Evolutionary conservation across 768 basidiomycete species (phyloP), one percentile per base, ranked within the genome.

Genomic region (Leccinum aurantiacum): DNA sequence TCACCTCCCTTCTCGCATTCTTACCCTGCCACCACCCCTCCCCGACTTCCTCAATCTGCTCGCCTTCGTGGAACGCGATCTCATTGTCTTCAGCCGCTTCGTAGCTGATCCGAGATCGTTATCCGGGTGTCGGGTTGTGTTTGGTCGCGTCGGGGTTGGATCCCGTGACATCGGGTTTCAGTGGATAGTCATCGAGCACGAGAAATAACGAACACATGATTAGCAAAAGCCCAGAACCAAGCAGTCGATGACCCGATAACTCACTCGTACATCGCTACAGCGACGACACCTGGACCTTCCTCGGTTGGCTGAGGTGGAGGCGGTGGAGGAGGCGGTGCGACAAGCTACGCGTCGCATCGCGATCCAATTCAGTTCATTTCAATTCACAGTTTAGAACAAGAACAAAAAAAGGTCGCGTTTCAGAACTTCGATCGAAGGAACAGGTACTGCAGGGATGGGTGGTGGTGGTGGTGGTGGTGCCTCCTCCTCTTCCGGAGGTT

Each of bases 81-180:
- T 98, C 95, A 68, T 98, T 97, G 65, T 94, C 93, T 70, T 97
- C 95, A 0, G 85, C 85, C 0, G 94, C 92, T 11, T 93, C 91
- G 67, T 95, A 96, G 63, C 91, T 95, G 53, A 19, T 29, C n/a
- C 25, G 35, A n/a, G 19, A 14, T 11, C 3, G 22, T 31, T 77
- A 31, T 31, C 31, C 31, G 33, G 33, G 33, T 27, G 25, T 27
- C 25, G 25, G 25, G 25, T 27, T 27, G 27, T 27, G 27, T 27
- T 27, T 27, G 27, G 27, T 27, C 27, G 27, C 27, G 27, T 27
- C 27, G 27, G 27, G 27, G 27, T 27, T 27, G 27, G 27, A 27
- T 27, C 1, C 27, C 1, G 7, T 27, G 27, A 27, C 27, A 27
- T 27, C 27, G 27, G 27, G 27, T 27, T 27, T 27, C 7, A 27